Evolutionary conservation across 257 asterid species (phyloP), one percentile per base, ranked within the genome.

Genomic region (Solanum piurae): DNA sequence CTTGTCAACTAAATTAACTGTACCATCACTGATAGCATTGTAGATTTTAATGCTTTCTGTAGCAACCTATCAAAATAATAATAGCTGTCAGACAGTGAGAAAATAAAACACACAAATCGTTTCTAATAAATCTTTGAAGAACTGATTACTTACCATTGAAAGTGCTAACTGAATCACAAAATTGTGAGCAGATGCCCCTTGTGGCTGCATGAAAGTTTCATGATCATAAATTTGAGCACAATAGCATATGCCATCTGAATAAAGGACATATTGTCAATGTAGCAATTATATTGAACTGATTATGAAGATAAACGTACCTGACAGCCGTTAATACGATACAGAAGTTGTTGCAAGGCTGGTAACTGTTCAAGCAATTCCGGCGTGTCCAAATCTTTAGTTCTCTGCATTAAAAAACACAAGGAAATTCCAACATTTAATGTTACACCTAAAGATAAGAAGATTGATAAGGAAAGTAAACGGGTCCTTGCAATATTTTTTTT

Each of bases 1-100:
- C 99, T 97, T 97, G 94, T 97, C 99, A 83, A 97, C 98, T 93
- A 97, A 90, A 92, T 97, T 97, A 83, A 94, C 96, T 5, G 95
- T 88, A 55, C 98, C 99, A 86, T 95, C 99, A 89, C 97, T 94
- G 62, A 96, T 94, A 7, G 99, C 98, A 73, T 90, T 95, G 88
- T 94, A 97, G 87, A 97, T 93, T 88, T 96, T 97, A 86, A 94
- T 92, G 94, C 99, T 97, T 91, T 97, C 99, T 2, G 94, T 84
- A 92, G 99, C 99, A 91, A 95, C 99, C 99, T 97, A 86, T 46
- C 64, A 86, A 38, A 90, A 52, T 9, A 37, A 83, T 71, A 86
- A 88, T 18, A 75, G 90, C 37, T 27, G 87, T 89, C 80, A 86
- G 87, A 74, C 46, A 68, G 33, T 27, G 83, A 10, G 9, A 13